Conservation (phyloP, 306 rosid genomes). For the Lathyrus aphaca region DNA sequence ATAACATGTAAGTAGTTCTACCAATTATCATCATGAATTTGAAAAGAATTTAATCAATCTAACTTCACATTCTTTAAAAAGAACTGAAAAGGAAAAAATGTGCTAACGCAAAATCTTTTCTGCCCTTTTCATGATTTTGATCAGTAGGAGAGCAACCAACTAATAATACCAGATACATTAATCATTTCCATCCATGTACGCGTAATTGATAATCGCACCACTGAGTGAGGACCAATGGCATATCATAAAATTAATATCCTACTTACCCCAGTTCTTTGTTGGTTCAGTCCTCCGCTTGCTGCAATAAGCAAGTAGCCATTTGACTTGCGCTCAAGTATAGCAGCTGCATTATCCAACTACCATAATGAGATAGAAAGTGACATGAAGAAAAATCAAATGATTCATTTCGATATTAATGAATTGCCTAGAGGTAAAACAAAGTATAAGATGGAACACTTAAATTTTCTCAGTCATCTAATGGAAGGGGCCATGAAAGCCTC, state of each 20-base stretch:
- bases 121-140: constrained; percentile 20
- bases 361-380: constrained; percentile 36
- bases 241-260: constrained; percentile 31
- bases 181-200: constrained; percentile 5
- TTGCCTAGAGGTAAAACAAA: constrained; percentile 28
- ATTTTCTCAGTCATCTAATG: constrained; percentile 30
- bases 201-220: constrained; percentile 16
- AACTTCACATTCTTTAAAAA: constrained; percentile 28
- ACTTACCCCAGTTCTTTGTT: constrained; percentile 97
- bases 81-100: constrained; percentile 6
- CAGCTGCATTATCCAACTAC: constrained; percentile 53
- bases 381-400: constrained; percentile 15
- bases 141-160: constrained; percentile 13
- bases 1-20: neutral
- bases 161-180: constrained; percentile 5
- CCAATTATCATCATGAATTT: neutral
- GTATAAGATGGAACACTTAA: constrained; percentile 23
- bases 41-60: constrained; percentile 31
- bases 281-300: constrained; percentile 95
- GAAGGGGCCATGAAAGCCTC: constrained; percentile 22
- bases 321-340: constrained; percentile 65
- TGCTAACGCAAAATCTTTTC: neutral
- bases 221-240: constrained; percentile 15
- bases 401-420: constrained; percentile 29
- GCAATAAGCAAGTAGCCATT: constrained; percentile 96